Evolutionary conservation across 2,329 filamentous ascomycete genomes (phyloP).

Genomic region (Pleoardoris graminearum): DNA sequence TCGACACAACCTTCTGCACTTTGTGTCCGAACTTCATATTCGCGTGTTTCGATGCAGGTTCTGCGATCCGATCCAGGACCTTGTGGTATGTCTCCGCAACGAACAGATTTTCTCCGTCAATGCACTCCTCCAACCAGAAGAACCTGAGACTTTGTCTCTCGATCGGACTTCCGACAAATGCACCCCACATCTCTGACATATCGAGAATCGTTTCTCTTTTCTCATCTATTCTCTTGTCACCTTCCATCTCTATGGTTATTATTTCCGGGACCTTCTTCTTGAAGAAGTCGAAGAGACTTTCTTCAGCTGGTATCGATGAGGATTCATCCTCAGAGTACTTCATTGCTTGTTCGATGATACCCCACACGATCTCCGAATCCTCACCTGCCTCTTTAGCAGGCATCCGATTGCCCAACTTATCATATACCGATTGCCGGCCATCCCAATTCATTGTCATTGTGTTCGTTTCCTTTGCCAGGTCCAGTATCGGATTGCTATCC

Average conservation of each 20-base stretch:
- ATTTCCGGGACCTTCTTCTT: conserved; percentile 52
- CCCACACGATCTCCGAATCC: conserved; percentile 63
- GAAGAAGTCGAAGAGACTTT: conserved; percentile 63
- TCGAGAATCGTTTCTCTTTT: conserved; percentile 56
- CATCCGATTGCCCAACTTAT: conserved; percentile 60
- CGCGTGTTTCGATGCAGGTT: conserved; percentile 59
- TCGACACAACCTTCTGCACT: conserved; percentile 50
- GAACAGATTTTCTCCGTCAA: conserved; percentile 70
- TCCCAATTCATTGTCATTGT: conserved; percentile 60
- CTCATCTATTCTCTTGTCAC: conserved; percentile 45
- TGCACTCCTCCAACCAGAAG: conserved; percentile 78
- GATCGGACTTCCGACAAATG: conserved; percentile 69
- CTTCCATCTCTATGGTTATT: conserved; percentile 40
- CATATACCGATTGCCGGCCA: conserved; percentile 58
- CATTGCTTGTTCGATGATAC: conserved; percentile 69
- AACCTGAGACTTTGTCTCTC: conserved; percentile 70
- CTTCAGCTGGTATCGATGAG: conserved; percentile 55
- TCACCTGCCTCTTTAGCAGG: conserved; percentile 44
- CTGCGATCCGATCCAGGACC: conserved; percentile 63
- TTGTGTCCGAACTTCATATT: conserved; percentile 56
- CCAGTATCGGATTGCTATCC: conserved; percentile 69
- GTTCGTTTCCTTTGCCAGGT: conserved; percentile 65
- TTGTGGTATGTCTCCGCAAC: conserved; percentile 63
- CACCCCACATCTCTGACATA: conserved; percentile 69
- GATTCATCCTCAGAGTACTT: conserved; percentile 63